Evolutionary conservation across 345 rosid genomes (phyloP).

Genomic region (Eutrema heterophyllum): DNA sequence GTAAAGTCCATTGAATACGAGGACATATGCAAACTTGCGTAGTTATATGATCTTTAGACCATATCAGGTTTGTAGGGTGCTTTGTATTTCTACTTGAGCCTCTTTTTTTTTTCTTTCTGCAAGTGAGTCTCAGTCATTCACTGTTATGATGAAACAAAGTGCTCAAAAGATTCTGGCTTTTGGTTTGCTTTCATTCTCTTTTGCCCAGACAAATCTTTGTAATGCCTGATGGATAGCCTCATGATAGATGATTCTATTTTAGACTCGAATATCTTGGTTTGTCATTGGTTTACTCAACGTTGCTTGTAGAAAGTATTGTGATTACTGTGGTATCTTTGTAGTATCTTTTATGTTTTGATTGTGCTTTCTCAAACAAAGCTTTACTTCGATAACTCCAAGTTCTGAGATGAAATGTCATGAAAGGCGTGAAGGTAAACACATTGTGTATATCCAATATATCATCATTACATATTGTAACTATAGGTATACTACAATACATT

Average conservation of each 20-base stretch:
- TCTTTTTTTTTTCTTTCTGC: background rate
- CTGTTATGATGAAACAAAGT: background rate
- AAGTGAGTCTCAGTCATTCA: slow-evolving; percentile 2
- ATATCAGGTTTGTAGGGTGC: background rate
- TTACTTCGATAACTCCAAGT: background rate
- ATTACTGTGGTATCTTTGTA: background rate
- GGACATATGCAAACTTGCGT: slow-evolving; percentile 76
- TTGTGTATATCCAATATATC: background rate
- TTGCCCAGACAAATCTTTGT: background rate
- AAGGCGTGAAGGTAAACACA: too few relatives aligned
- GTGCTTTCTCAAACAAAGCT: slow-evolving; percentile 2
- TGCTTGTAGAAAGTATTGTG: background rate
- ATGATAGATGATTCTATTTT: background rate
- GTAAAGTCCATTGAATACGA: slow-evolving; percentile 80
- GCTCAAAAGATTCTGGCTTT: slow-evolving; percentile 5
- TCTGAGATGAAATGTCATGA: background rate
- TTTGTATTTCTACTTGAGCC: background rate
- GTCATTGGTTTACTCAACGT: background rate
- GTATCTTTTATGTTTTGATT: background rate
- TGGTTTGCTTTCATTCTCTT: background rate
- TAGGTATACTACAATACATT: background rate
- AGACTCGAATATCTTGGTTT: background rate
- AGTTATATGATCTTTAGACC: slow-evolving; percentile 23
- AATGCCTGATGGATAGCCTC: background rate
- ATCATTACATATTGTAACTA: background rate